phyloP scores from a whole-genome alignment of 2,329 filamentous ascomycete genomes.

The Alternaria postmessia region DNA sequence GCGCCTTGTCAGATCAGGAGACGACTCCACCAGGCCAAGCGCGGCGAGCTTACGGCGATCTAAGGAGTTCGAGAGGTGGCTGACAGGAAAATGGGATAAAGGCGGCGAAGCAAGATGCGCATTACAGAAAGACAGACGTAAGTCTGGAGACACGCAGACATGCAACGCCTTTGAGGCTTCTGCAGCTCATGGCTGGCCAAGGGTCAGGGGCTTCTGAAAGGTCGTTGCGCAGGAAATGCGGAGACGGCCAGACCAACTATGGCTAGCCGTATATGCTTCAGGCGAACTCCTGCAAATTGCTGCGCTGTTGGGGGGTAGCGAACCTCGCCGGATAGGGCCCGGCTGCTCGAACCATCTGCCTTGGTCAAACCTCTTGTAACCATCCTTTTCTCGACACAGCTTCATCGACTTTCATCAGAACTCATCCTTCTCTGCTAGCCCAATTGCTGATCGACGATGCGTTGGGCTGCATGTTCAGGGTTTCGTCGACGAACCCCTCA shows the following conservation, averaged over 20 bases:
- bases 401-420: constrained; percentile 31
- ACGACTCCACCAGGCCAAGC: constrained; percentile 26
- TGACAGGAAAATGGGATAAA: constrained; percentile 35
- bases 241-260: constrained; percentile 50
- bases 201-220: constrained; percentile 51
- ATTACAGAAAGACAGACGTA: constrained; percentile 47
- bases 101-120: constrained; percentile 40
- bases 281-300: constrained; percentile 52
- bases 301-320: constrained; percentile 47
- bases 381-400: constrained; percentile 36
- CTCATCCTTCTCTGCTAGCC: constrained; percentile 19
- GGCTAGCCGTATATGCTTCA: constrained; percentile 50
- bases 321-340: constrained; percentile 38
- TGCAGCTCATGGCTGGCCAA: constrained; percentile 49
- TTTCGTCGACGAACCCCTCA: constrained; percentile 36
- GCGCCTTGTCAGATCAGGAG: constrained; percentile 35
- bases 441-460: constrained; percentile 30
- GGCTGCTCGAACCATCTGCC: constrained; percentile 42
- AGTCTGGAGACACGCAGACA: constrained; percentile 43
- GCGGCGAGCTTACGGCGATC: constrained; percentile 36
- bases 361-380: constrained; percentile 38
- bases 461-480: constrained; percentile 25
- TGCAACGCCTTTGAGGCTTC: constrained; percentile 53
- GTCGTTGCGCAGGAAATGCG: constrained; percentile 52
- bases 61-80: constrained; percentile 25